A percentile compares a stretch with the other conserved stretches of the same genome.
phyloP scores from a whole-genome alignment of 2,329 filamentous ascomycete species.

The Fusarium hainanense region DNA sequence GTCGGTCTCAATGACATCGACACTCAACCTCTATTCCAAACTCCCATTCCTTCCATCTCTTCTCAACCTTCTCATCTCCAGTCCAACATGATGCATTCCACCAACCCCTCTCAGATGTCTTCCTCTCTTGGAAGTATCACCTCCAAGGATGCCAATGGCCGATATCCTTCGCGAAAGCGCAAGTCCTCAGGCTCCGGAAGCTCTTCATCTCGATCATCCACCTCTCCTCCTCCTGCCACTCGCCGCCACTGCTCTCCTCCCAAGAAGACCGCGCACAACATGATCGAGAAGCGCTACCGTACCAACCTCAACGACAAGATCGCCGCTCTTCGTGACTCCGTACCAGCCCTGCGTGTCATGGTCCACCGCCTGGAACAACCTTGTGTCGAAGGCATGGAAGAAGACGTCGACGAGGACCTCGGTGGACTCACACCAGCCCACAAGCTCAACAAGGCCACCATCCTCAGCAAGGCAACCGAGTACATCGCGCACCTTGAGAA shows the following conservation, averaged over 20 bases:
- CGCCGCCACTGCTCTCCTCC: slow-evolving; percentile 47
- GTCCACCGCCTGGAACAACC: slow-evolving; percentile 67
- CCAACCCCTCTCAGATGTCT: slow-evolving; percentile 39
- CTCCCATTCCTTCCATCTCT: slow-evolving; percentile 45
- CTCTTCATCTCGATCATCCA: slow-evolving; percentile 49
- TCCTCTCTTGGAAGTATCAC: slow-evolving; percentile 18
- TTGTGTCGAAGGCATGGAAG: slow-evolving; percentile 64
- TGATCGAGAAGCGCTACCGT: slow-evolving; percentile 95
- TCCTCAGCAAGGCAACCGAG: slow-evolving; percentile 57
- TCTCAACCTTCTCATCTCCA: slow-evolving; percentile 41
- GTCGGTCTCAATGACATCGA: slow-evolving; percentile 46
- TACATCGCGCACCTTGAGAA: slow-evolving; percentile 53
- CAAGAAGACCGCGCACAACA: slow-evolving; percentile 95
- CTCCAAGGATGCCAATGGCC: slow-evolving; percentile 36
- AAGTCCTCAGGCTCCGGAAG: slow-evolving; percentile 49
- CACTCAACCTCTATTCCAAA: slow-evolving; percentile 45
- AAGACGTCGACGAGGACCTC: slow-evolving; percentile 74
- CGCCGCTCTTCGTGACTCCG: slow-evolving; percentile 85
- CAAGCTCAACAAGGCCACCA: slow-evolving; percentile 94
- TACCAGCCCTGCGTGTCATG: slow-evolving; percentile 86
- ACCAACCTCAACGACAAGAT: slow-evolving; percentile 98
- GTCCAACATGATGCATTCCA: slow-evolving; percentile 37
- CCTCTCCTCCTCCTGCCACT: slow-evolving; percentile 53
- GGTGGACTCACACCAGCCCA: slow-evolving; percentile 85
- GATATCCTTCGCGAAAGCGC: slow-evolving; percentile 49